Evolutionary conservation across 345 rosid species (phyloP).

Genomic region (Syzygium jambos): DNA sequence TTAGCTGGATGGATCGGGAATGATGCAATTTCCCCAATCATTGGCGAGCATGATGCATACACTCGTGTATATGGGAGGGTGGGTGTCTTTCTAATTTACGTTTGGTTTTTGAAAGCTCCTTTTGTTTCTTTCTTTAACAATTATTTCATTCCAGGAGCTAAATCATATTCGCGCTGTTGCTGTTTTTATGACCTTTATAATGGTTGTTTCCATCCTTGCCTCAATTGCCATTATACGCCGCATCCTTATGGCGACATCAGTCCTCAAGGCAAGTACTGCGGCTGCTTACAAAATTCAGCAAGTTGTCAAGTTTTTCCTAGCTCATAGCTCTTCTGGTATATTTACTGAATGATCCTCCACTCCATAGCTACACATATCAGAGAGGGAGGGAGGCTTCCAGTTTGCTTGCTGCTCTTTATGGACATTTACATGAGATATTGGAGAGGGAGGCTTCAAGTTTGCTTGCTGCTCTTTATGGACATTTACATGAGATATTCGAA

Average conservation of each 20-base stretch:
- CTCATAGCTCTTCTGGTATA: neutral
- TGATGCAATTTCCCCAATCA: slow-evolving; percentile 83
- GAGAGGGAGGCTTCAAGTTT: neutral
- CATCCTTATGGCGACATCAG: slow-evolving; percentile 94
- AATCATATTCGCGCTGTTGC: slow-evolving; percentile 65
- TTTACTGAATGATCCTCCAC: neutral
- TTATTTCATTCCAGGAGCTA: slow-evolving; percentile 51
- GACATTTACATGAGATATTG: neutral
- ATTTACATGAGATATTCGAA: neutral
- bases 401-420: neutral
- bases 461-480: neutral
- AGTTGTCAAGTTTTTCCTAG: neutral
- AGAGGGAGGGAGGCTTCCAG: neutral
- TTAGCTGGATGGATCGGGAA: slow-evolving; percentile 97
- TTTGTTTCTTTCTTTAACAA: neutral
- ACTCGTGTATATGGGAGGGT: slow-evolving; percentile 75
- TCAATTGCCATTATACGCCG: slow-evolving; percentile 90
- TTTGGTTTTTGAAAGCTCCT: neutral
- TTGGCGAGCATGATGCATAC: slow-evolving; percentile 83
- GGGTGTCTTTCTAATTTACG: slow-evolving; percentile 14
- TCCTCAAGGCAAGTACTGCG: slow-evolving; percentile 64
- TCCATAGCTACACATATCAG: neutral
- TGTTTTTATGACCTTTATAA: slow-evolving; percentile 70
- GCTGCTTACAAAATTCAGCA: neutral
- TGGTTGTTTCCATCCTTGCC: slow-evolving; percentile 69